Percentiles rank a stretch among this genome's conserved stretches.
Evolutionary conservation across 345 rosid genomes (phyloP).

Genomic region (Lumnitzera racemosa): DNA sequence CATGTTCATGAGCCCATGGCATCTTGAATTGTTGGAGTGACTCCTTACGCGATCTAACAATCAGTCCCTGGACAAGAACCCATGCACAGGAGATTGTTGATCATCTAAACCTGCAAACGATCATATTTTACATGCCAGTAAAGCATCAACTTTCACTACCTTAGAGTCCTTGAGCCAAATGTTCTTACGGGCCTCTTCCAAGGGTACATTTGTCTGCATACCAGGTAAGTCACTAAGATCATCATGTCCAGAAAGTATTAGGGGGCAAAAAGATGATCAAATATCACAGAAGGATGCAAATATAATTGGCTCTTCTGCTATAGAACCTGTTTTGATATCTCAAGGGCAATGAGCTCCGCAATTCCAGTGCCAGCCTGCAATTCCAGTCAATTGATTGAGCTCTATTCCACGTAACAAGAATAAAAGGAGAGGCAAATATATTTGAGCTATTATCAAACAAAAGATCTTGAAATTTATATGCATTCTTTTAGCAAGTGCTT

Average conservation of each 20-base stretch:
- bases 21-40: slow-evolving; percentile 92
- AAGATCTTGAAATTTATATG: neutral
- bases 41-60: slow-evolving; percentile 70
- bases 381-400: neutral
- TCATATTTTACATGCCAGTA: neutral
- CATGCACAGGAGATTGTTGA: neutral
- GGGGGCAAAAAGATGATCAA: too few relatives aligned
- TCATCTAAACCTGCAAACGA: neutral
- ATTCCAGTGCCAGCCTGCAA: slow-evolving; percentile 98
- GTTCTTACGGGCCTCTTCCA: slow-evolving; percentile 76
- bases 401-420: neutral
- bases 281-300: too few relatives aligned
- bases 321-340: slow-evolving; percentile 75
- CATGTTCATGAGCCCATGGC: slow-evolving; percentile 93
- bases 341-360: slow-evolving; percentile 89
- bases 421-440: neutral
- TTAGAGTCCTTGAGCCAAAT: slow-evolving; percentile 91
- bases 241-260: too few relatives aligned
- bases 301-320: too few relatives aligned
- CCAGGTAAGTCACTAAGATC: neutral
- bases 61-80: slow-evolving; percentile 61
- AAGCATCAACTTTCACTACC: slow-evolving; percentile 32
- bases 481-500: too few relatives aligned
- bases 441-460: neutral
- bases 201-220: slow-evolving; percentile 64